phyloP scores from a whole-genome alignment of 2,329 filamentous ascomycete species.

The Coniochaeta prunicola region DNA sequence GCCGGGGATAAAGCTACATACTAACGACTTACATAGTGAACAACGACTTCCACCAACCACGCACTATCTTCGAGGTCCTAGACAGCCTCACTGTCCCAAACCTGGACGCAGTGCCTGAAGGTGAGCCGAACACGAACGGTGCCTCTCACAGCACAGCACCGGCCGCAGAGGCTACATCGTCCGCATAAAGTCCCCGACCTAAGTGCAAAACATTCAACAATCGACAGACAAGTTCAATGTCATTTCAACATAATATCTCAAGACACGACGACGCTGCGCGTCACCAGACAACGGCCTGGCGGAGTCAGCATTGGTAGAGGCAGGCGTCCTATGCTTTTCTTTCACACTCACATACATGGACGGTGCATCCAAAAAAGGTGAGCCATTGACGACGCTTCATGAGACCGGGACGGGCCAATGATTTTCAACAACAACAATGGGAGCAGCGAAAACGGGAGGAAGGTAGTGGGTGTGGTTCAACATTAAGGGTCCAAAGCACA shows the following conservation, averaged over 20 bases:
- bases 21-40: conserved; percentile 50
- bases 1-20: neutral
- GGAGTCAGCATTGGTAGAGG: neutral
- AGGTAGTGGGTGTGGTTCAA: too few species aligned
- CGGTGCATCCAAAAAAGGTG: too few species aligned
- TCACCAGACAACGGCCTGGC: neutral
- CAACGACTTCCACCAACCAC: conserved; percentile 88
- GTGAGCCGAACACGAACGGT: conserved; percentile 11
- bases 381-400: too few species aligned
- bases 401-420: neutral
- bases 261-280: neutral
- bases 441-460: conserved; percentile 4
- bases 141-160: conserved; percentile 2
- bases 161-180: conserved; percentile 5
- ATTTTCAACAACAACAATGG: conserved; percentile 16
- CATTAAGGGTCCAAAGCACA: neutral
- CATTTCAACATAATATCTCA: neutral
- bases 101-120: conserved; percentile 39
- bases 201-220: neutral
- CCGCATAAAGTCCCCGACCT: conserved; percentile 1
- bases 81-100: conserved; percentile 65
- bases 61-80: conserved; percentile 80
- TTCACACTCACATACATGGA: neutral
- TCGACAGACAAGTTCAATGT: neutral
- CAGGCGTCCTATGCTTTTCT: neutral